Percentiles rank a stretch among this genome's conserved stretches.
Evolutionary conservation across 1,139 yeast genomes (phyloP).

Genomic region (Zhuliangozyma blackwelliae): DNA sequence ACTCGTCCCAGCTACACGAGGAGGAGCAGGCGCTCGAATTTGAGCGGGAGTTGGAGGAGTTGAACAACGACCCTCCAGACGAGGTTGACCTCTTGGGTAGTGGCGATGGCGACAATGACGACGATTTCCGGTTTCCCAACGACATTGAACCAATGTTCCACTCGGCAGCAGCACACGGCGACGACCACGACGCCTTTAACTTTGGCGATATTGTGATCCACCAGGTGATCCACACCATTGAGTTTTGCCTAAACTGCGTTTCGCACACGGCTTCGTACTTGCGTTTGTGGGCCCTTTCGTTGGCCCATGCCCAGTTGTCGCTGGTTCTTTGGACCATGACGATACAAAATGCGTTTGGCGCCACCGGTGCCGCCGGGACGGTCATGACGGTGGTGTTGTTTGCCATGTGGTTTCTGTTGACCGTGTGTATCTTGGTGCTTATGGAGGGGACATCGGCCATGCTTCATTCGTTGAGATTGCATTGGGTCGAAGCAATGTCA

Average conservation of each 20-base stretch:
- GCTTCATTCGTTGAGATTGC: constrained; percentile 93
- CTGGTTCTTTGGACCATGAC: constrained; percentile 97
- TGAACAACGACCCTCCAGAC: constrained; percentile 20
- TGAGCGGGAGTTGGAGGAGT: constrained; percentile 21
- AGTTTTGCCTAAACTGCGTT: constrained; percentile 94
- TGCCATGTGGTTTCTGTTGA: constrained; percentile 91
- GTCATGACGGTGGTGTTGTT: constrained; percentile 71
- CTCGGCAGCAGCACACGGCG: constrained; percentile 25
- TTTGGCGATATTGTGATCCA: constrained; percentile 95
- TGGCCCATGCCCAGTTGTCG: constrained; percentile 96
- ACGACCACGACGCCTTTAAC: constrained; percentile 52
- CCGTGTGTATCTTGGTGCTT: constrained; percentile 84
- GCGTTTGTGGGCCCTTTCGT: constrained; percentile 93
- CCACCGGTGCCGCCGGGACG: constrained; percentile 65
- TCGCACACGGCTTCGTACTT: constrained; percentile 97
- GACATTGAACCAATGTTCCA: constrained; percentile 44
- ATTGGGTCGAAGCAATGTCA: constrained; percentile 99
- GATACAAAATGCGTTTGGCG: constrained; percentile 69
- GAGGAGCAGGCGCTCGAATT: constrained; percentile 29
- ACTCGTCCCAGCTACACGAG: constrained; percentile 31
- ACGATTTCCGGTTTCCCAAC: constrained; percentile 38
- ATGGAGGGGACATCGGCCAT: constrained; percentile 99
- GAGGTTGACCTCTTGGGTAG: constrained; percentile 16
- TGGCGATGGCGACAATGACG: constrained; percentile 23
- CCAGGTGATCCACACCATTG: constrained; percentile 97